A percentile compares a stretch with the other conserved stretches of the same genome.
These are phyloP conservation scores for Cercospora berteroae DNA, from an alignment of 2,329 filamentous ascomycete species.

Conservation along the genomic window DNA sequence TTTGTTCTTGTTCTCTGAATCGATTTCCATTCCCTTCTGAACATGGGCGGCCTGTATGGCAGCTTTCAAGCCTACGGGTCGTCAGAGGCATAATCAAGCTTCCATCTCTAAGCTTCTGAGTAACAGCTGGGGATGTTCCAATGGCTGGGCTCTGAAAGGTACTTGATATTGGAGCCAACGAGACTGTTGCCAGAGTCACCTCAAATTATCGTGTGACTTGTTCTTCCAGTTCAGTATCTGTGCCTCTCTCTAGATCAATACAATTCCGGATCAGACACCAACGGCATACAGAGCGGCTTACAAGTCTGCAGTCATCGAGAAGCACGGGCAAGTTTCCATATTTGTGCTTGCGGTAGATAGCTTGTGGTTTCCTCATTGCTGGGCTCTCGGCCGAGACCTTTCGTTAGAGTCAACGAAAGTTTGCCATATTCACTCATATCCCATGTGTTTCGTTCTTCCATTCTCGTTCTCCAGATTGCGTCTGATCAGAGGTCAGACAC, in stretches of 20 bases:
- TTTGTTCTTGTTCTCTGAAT: background rate
- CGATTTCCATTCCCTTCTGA: background rate
- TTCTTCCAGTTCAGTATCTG: no score
- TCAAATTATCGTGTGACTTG: no score
- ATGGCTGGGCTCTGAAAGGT: background rate
- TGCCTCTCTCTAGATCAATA: no score
- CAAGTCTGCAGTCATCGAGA: no score
- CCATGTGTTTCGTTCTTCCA: background rate
- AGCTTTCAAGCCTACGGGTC: background rate
- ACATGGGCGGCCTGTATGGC: background rate
- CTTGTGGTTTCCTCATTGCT: no score
- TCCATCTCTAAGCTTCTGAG: background rate
- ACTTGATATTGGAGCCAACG: no score
- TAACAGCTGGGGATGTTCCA: background rate
- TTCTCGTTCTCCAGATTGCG: background rate
- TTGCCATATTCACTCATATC: background rate
- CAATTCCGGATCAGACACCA: no score
- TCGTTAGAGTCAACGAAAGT: background rate
- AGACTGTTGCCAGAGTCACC: no score
- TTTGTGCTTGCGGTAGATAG: no score
- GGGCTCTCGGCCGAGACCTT: no score
- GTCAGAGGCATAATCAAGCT: background rate
- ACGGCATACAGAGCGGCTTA: no score
- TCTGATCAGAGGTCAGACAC: background rate
- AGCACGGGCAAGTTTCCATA: no score